These are phyloP conservation scores for Lentinus polychrous DNA, from an alignment of 1,284 basidiomycete genomes.

Conservation along the genomic window DNA sequence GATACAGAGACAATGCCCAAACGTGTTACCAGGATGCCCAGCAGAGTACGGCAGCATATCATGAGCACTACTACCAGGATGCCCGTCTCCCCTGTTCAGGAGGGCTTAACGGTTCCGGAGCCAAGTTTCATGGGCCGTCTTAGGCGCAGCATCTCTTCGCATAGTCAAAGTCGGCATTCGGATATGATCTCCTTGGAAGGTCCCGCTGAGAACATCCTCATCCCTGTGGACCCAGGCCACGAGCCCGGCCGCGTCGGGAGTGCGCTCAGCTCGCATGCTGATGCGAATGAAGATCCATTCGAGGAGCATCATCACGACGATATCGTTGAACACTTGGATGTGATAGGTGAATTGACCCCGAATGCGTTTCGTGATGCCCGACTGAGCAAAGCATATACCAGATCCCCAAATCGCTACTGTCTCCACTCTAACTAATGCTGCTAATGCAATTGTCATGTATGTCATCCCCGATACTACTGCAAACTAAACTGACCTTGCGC, in stretches of 20 bases:
- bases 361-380: not conserved
- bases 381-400: conserved; percentile 19
- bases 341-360: conserved; percentile 45
- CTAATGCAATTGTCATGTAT: conserved; percentile 68
- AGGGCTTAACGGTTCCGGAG: not conserved
- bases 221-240: conserved; percentile 17
- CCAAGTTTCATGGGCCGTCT: not conserved
- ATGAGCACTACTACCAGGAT: conserved; percentile 11
- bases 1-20: conserved; percentile 7
- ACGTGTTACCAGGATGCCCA: conserved; percentile 22
- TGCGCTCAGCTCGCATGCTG: conserved; percentile 31
- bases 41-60: conserved; percentile 15
- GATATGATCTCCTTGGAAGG: conserved; percentile 24
- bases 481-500: conserved; percentile 4
- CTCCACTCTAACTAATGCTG: conserved; percentile 68
- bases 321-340: conserved; percentile 73
- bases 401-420: conserved; percentile 71
- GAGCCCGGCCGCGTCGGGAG: conserved; percentile 37
- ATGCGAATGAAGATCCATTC: conserved; percentile 11
- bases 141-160: conserved; percentile 1
- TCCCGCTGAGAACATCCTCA: conserved; percentile 25
- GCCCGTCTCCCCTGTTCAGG: not conserved
- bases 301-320: conserved; percentile 56
- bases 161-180: not conserved
- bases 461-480: conserved; percentile 9